Conservation (phyloP, 179 eudicot species). For the Silene coronaria region DNA sequence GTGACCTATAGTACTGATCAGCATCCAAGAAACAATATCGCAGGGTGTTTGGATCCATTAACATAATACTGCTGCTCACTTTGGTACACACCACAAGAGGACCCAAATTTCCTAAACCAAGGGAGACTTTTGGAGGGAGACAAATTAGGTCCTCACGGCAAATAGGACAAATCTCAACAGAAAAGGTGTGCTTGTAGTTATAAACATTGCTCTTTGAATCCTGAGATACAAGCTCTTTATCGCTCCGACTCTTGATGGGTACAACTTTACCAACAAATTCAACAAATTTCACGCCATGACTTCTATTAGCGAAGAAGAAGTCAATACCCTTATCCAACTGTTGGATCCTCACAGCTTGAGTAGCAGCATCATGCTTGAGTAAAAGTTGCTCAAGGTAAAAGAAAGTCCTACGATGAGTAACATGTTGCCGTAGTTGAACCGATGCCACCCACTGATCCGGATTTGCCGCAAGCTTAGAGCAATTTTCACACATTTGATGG, state of each 20-base stretch:
- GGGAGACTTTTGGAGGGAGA: slow-evolving; percentile 48
- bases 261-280: slow-evolving; percentile 48
- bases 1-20: slow-evolving; percentile 54
- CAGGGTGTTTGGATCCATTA: slow-evolving; percentile 52
- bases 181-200: slow-evolving; percentile 42
- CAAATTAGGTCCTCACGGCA: slow-evolving; percentile 58
- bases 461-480: slow-evolving; percentile 43
- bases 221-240: slow-evolving; percentile 51
- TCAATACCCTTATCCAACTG: slow-evolving; percentile 55
- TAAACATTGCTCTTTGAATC: slow-evolving; percentile 46
- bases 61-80: slow-evolving; percentile 38
- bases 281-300: slow-evolving; percentile 47
- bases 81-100: slow-evolving; percentile 61
- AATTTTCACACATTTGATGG: slow-evolving; percentile 46
- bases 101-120: slow-evolving; percentile 44
- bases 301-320: slow-evolving; percentile 50
- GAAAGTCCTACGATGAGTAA: slow-evolving; percentile 52
- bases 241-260: slow-evolving; percentile 42
- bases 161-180: slow-evolving; percentile 49
- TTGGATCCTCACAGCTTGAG: slow-evolving; percentile 39
- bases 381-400: slow-evolving; percentile 55
- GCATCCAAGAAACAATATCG: slow-evolving; percentile 49
- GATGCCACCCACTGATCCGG: slow-evolving; percentile 62
- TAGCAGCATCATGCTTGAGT: slow-evolving; percentile 51
- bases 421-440: slow-evolving; percentile 56